Base-by-base conservation (phyloP, 1,284 basidiomycete genomes). In the Trametes pubescens region DNA sequence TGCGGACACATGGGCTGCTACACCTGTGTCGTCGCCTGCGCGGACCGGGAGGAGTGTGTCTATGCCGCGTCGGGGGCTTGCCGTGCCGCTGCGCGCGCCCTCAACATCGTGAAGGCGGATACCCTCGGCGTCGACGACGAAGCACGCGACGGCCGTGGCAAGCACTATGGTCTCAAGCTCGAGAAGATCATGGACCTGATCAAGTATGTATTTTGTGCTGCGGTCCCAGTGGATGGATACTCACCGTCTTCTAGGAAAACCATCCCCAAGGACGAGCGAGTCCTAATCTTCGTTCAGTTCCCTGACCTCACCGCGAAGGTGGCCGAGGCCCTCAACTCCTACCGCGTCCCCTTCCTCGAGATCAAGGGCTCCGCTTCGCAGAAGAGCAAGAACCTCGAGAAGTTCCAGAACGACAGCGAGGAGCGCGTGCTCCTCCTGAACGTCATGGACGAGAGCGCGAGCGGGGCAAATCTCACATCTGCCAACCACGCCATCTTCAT, bases 401-500 rank as follows among this genome's bases (percentile, higher is more conserved):
- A 84, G 69, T 96, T 97, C 85, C 94, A 98, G 79, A 86, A 91
- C 62, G 81, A 87, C 44, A 86, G 88, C 68, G 80, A 84, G 59
- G 88, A 90, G 68, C 89, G 94, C 10, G 95, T 98, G 1, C 82
- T 98, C 35, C 82, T 98, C 59, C 81, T 98, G 64, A 95, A 94
- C 71, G 92, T 97, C 66, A 95, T 93, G 84, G 95, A 97, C 76
- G 94, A 97, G 74, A 95, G 92, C 64, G 95, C 96, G 2, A 94
- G 94, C 55, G 96, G 96, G 55, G 90, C 94, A 68, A 98, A 98
- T 75, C 78, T 98, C 72, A 98, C 96, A 1, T 90, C 87, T 21
- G 96, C 96, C 16, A 98, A 96, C 79, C 95, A 97, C 72, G 96
- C 94, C 38, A 92, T 98, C 74, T 98, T 98, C 84, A 81, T 98